These are phyloP conservation scores for Rhizopus microsporus DNA, from an alignment of 371 early-diverging fungal genomes.

Conservation along the genomic window DNA sequence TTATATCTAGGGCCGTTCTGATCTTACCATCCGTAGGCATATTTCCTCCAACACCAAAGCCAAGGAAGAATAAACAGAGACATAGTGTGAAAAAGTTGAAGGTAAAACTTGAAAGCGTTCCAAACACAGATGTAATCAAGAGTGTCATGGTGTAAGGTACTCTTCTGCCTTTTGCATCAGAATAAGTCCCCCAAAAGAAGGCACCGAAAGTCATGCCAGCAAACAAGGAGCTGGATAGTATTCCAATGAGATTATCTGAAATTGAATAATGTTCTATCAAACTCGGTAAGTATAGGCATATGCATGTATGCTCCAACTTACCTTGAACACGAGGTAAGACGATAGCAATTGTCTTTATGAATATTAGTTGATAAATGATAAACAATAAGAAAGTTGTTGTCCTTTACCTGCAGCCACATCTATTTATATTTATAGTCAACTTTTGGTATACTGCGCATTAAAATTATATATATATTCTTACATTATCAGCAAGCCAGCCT, in stretches of 20 bases:
- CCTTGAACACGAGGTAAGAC: slow-evolving; percentile 63
- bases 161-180: slow-evolving; percentile 77
- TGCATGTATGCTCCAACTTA: slow-evolving; percentile 8
- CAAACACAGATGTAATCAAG: slow-evolving; percentile 73
- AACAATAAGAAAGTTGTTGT: neutral
- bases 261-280: slow-evolving; percentile 58
- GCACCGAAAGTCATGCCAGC: slow-evolving; percentile 85
- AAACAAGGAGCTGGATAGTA: slow-evolving; percentile 68
- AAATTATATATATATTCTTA: slow-evolving; percentile 39
- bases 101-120: slow-evolving; percentile 67
- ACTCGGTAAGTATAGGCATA: slow-evolving; percentile 1
- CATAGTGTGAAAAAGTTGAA: slow-evolving; percentile 68
- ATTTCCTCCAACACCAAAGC: slow-evolving; percentile 88
- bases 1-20: neutral
- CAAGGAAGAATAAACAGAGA: slow-evolving; percentile 65
- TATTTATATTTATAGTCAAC: slow-evolving; percentile 17
- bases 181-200: slow-evolving; percentile 78
- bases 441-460: neutral
- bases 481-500: slow-evolving; percentile 89
- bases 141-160: slow-evolving; percentile 81
- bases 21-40: slow-evolving; percentile 81
- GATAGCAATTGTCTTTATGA: slow-evolving; percentile 62
- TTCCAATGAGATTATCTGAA: slow-evolving; percentile 61
- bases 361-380: slow-evolving; percentile 16
- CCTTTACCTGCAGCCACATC: slow-evolving; percentile 71